These are phyloP conservation scores for Tolypocladium paradoxum DNA, from an alignment of 2,329 filamentous ascomycete genomes.

Conservation along the genomic window DNA sequence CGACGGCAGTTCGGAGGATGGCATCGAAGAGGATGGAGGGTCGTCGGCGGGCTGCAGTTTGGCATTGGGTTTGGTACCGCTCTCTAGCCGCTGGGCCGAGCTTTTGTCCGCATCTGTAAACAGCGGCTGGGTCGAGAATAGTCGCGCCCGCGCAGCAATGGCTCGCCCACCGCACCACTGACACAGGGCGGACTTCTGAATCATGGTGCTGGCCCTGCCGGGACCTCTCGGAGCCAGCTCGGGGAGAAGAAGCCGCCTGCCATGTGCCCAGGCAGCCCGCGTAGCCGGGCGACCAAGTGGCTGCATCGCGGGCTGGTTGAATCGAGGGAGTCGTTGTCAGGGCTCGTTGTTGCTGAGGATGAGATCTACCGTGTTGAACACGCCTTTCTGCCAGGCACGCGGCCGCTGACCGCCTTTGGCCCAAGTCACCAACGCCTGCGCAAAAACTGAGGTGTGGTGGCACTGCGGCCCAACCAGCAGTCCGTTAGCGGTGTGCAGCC, in stretches of 20 bases:
- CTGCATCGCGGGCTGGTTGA: constrained; percentile 17
- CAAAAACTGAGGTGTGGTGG: not conserved
- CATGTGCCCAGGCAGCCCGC: constrained; percentile 18
- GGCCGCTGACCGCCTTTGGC: constrained; percentile 5
- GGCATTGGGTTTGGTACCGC: not conserved
- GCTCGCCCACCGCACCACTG: constrained; percentile 10
- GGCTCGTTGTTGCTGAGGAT: not conserved
- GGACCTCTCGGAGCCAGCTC: not conserved
- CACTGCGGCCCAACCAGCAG: no score
- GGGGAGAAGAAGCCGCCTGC: constrained; percentile 13
- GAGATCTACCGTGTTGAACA: not conserved
- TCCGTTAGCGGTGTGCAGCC: not conserved
- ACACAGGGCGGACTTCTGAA: constrained; percentile 7
- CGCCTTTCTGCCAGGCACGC: not conserved
- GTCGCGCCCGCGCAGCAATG: constrained; percentile 12
- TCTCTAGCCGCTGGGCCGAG: not conserved
- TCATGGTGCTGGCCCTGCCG: not conserved
- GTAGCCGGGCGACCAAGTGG: constrained; percentile 20
- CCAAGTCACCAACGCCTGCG: not conserved
- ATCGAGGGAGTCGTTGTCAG: constrained; percentile 1
- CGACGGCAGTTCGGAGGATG: constrained; percentile 18
- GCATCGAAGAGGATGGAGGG: not conserved
- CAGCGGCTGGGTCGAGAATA: constrained; percentile 16
- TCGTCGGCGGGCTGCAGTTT: not conserved
- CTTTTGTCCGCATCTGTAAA: not conserved